phyloP scores from a whole-genome alignment of 2,329 filamentous ascomycete genomes.

The Monosporascus sp. region DNA sequence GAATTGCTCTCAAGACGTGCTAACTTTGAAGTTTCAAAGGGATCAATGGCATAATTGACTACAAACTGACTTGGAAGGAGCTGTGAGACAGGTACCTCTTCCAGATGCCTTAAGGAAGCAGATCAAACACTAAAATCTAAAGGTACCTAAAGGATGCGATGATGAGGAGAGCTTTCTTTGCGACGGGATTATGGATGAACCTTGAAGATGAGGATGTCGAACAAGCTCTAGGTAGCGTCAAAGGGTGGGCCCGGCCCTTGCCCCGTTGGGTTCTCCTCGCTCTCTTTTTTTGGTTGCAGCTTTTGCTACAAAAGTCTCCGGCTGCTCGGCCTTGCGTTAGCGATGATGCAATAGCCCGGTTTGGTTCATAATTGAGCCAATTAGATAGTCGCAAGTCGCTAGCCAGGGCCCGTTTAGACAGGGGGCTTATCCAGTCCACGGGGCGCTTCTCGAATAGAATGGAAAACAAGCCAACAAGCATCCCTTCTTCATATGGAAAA shows the following conservation, averaged over 20 bases:
- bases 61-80: background rate
- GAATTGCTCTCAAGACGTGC: background rate
- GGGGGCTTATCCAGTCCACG: background rate
- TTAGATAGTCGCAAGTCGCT: slow-evolving; percentile 1
- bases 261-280: background rate
- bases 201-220: background rate
- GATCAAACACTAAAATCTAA: too few species aligned
- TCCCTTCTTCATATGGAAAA: background rate
- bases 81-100: too few species aligned
- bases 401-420: slow-evolving; percentile 1
- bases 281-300: background rate
- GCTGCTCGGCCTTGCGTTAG: background rate
- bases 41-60: background rate
- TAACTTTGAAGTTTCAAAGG: background rate
- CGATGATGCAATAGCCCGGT: slow-evolving; percentile 11
- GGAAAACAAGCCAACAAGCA: background rate
- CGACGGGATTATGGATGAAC: background rate
- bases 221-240: background rate
- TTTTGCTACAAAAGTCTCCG: background rate
- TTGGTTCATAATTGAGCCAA: slow-evolving; percentile 8
- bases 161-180: background rate
- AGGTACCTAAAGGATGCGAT: background rate
- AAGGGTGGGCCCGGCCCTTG: background rate
- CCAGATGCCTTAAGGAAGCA: too few species aligned
- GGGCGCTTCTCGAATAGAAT: background rate